Percentiles rank a stretch among this genome's conserved stretches.
Conservation (phyloP, 352 stramenopile genomes). For the Globisporangium acanthophoron region DNA sequence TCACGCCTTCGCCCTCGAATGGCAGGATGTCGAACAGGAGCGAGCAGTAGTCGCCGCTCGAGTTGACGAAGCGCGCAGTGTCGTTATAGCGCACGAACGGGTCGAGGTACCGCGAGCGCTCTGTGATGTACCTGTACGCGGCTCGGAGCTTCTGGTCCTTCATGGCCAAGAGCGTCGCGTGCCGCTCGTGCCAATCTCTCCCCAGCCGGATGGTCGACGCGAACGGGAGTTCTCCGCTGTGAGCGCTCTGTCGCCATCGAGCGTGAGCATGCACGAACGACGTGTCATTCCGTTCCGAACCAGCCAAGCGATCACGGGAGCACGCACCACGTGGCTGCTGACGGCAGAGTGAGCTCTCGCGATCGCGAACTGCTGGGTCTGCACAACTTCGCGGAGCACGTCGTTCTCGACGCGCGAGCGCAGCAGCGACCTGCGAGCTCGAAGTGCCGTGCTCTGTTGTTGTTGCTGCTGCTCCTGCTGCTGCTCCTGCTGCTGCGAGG, state of each 20-base stretch:
- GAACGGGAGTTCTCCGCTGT: slow-evolving; percentile 5
- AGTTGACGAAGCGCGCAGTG: slow-evolving; percentile 38
- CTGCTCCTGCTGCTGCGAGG: not conserved
- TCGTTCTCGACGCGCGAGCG: slow-evolving; percentile 18
- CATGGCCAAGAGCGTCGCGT: not conserved
- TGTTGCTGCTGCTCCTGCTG: too few relatives aligned
- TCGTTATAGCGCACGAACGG: slow-evolving; percentile 24
- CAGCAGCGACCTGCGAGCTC: slow-evolving; percentile 10
- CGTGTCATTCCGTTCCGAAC: not conserved
- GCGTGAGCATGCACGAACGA: not conserved
- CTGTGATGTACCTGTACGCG: slow-evolving; percentile 23
- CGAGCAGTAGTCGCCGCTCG: slow-evolving; percentile 36
- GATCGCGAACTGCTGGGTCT: not conserved
- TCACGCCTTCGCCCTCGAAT: slow-evolving; percentile 22
- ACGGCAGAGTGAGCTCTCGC: not conserved
- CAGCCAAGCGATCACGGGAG: not conserved
- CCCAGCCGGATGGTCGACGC: not conserved
- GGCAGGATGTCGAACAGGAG: slow-evolving; percentile 53
- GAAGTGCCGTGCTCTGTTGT: not conserved
- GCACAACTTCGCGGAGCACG: not conserved
- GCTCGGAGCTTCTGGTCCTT: slow-evolving; percentile 1
- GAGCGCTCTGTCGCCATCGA: not conserved
- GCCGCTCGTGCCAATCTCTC: not conserved
- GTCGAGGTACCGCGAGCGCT: slow-evolving; percentile 17
- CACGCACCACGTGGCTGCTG: not conserved